phyloP scores from a whole-genome alignment of 208 protist genomes.

The Trypanosoma platydactyli region DNA sequence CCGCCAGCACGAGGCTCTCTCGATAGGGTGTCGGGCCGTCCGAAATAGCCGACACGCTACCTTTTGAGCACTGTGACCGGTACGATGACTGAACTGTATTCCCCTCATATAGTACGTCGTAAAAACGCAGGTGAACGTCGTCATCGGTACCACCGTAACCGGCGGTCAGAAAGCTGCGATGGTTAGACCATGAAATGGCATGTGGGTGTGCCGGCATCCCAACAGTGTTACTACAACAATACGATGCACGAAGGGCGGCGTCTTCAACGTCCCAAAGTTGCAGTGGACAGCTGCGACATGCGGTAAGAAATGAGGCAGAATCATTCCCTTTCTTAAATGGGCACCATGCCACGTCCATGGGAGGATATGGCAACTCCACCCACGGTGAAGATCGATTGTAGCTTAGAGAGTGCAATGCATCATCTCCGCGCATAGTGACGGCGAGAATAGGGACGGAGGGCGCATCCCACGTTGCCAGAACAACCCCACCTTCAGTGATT shows the following conservation, averaged over 20 bases:
- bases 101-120: conserved; percentile 61
- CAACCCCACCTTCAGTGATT: conserved; percentile 7
- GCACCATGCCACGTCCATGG: conserved; percentile 75
- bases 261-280: conserved; percentile 81
- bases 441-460: conserved; percentile 28
- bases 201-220: conserved; percentile 50
- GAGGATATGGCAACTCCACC: conserved; percentile 61
- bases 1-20: conserved; percentile 42
- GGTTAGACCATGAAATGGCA: conserved; percentile 44
- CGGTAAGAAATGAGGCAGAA: conserved; percentile 60
- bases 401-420: conserved; percentile 7
- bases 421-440: background rate
- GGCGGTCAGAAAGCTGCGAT: conserved; percentile 37
- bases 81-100: conserved; percentile 44
- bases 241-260: conserved; percentile 61
- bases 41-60: conserved; percentile 39
- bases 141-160: conserved; percentile 80
- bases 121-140: conserved; percentile 60
- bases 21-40: conserved; percentile 29
- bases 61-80: conserved; percentile 31
- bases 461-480: conserved; percentile 49
- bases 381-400: conserved; percentile 27
- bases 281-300: conserved; percentile 54
- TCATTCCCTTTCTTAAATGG: conserved; percentile 57
- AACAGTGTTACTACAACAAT: conserved; percentile 55